A percentile compares a stretch with the other conserved stretches of the same genome.
Evolutionary conservation across 164 flowering plant genomes (phyloP).

Genomic region (Macadamia tetraphylla): DNA sequence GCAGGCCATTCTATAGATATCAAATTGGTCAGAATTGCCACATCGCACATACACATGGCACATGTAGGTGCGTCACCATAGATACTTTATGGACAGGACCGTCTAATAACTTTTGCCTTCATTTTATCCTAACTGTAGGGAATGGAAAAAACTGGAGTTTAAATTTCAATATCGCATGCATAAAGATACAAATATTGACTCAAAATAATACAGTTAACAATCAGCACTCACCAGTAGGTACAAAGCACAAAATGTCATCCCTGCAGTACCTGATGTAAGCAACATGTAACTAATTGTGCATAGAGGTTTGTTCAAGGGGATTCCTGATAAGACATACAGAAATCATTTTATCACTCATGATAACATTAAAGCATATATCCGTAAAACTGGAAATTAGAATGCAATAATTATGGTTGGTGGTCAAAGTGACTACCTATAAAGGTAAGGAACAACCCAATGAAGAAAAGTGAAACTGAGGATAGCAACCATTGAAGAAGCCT

Average conservation of each 20-base stretch:
- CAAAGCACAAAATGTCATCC: constrained; percentile 46
- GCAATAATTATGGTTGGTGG: neutral
- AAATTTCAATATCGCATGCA: neutral
- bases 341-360: constrained; percentile 3
- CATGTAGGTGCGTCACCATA: too few species aligned
- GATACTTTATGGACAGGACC: too few species aligned
- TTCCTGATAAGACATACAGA: constrained; percentile 30
- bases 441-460: constrained; percentile 38
- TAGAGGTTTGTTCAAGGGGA: constrained; percentile 62
- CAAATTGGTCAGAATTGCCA: too few species aligned
- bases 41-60: too few species aligned
- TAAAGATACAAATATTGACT: neutral
- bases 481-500: constrained; percentile 43
- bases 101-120: too few species aligned
- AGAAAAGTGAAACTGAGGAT: constrained; percentile 30
- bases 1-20: too few species aligned
- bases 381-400: neutral
- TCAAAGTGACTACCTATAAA: constrained; percentile 36
- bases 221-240: constrained; percentile 52
- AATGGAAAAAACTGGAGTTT: neutral
- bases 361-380: neutral
- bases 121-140: too few species aligned
- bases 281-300: constrained; percentile 60
- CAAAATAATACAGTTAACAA: neutral
- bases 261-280: constrained; percentile 56